Percentiles rank a stretch among this genome's conserved stretches.
These are phyloP conservation scores for Mycena galopus DNA, from an alignment of 768 basidiomycete genomes.

Conservation along the genomic window DNA sequence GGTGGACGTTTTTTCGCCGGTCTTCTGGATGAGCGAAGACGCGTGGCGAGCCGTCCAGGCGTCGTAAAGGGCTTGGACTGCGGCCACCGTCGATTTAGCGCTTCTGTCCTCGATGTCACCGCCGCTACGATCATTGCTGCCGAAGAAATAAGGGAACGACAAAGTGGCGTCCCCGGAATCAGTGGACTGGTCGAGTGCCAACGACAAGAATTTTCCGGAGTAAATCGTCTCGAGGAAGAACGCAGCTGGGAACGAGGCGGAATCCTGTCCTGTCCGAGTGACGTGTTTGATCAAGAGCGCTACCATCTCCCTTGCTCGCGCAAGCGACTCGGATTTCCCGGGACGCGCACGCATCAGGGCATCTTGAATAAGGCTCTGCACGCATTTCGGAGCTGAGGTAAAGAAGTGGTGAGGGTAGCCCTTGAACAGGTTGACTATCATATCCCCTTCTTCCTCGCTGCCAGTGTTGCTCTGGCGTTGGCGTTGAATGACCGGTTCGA, in stretches of 20 bases:
- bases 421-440: constrained; percentile 21
- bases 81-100: constrained; percentile 33
- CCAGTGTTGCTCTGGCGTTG: constrained; percentile 14
- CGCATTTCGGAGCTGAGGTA: constrained; percentile 23
- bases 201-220: constrained; percentile 27
- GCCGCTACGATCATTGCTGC: constrained; percentile 32
- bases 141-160: constrained; percentile 33
- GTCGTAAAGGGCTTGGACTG: constrained; percentile 29
- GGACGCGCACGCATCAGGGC: constrained; percentile 21
- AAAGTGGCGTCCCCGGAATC: constrained; percentile 4
- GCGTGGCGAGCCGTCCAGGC: constrained; percentile 31
- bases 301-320: constrained; percentile 16
- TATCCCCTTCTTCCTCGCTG: constrained; percentile 22
- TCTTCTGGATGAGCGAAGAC: constrained; percentile 18
- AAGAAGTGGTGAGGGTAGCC: constrained; percentile 17
- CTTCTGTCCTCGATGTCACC: constrained; percentile 37
- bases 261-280: neutral
- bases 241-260: constrained; percentile 25
- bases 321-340: constrained; percentile 21
- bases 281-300: constrained; percentile 20
- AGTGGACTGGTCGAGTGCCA: constrained; percentile 18
- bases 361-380: constrained; percentile 27
- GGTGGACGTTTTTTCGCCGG: constrained; percentile 1
- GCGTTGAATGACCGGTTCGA: constrained; percentile 27
- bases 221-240: constrained; percentile 34